These are phyloP conservation scores for Apiotrichum montevideense DNA, from an alignment of 1,284 basidiomycete species.

Conservation along the genomic window DNA sequence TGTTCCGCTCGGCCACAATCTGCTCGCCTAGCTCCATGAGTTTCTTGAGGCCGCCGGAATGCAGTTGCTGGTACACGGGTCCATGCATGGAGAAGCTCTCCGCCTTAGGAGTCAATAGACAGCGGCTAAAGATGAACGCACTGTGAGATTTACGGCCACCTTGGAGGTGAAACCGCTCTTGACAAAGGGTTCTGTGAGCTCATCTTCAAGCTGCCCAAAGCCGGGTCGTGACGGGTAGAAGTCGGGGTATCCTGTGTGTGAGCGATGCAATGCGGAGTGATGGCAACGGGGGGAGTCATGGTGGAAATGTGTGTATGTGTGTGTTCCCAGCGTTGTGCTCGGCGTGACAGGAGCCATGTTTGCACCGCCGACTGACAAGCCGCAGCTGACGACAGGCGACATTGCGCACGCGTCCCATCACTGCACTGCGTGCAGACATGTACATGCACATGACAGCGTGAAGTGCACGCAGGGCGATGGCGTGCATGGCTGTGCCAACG, in stretches of 20 bases:
- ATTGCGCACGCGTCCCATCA: too few relatives aligned
- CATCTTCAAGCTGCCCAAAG: constrained; percentile 78
- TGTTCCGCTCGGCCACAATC: constrained; percentile 58
- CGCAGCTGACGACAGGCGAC: too few relatives aligned
- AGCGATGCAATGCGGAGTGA: background rate
- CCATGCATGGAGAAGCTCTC: constrained; percentile 55
- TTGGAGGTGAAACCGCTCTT: constrained; percentile 67
- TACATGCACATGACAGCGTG: too few relatives aligned
- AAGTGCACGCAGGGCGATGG: too few relatives aligned
- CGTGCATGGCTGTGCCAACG: too few relatives aligned
- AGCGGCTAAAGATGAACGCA: background rate
- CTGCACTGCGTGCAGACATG: too few relatives aligned
- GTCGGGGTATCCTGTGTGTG: constrained; percentile 64
- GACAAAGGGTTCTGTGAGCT: constrained; percentile 67
- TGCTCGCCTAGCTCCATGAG: constrained; percentile 75
- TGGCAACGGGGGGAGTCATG: background rate
- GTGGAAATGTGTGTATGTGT: too few relatives aligned
- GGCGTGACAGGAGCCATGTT: too few relatives aligned
- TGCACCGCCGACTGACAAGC: too few relatives aligned
- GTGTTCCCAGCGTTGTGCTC: too few relatives aligned
- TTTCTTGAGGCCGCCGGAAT: constrained; percentile 55
- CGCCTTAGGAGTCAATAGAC: constrained; percentile 39
- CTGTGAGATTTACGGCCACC: constrained; percentile 50
- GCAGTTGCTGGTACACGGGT: constrained; percentile 51
- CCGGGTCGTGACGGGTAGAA: constrained; percentile 77